Conservation (phyloP, 2,329 filamentous ascomycete species). For the Penicillium sclerotigenum region DNA sequence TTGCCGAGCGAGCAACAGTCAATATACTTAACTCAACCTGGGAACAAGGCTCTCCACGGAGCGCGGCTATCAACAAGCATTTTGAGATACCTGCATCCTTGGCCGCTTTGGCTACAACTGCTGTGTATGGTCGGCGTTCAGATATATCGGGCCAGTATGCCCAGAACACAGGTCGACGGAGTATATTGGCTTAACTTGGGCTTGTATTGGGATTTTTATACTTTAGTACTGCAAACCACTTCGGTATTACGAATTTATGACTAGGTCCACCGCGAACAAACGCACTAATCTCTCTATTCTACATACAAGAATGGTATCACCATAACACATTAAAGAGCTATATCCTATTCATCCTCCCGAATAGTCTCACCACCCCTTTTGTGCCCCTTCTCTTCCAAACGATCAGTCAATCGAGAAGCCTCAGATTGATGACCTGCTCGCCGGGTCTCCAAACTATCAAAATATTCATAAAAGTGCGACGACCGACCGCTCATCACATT, state of each 20-base stretch:
- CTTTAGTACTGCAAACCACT: not conserved
- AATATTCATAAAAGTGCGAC: not conserved
- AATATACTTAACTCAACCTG: slow-evolving; percentile 19
- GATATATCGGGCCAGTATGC: not conserved
- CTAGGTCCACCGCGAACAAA: too few relatives aligned
- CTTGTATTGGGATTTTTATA: not conserved
- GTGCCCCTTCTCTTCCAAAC: not conserved
- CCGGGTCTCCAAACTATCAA: not conserved
- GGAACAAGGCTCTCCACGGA: slow-evolving; percentile 5
- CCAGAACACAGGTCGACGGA: not conserved
- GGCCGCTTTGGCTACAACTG: not conserved
- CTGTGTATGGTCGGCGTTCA: not conserved
- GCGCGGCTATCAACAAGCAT: slow-evolving; percentile 15
- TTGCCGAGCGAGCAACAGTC: slow-evolving; percentile 15
- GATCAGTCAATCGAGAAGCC: not conserved
- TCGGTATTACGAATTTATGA: not conserved
- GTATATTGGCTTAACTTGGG: not conserved
- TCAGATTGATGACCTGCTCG: not conserved
- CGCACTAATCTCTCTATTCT: not conserved
- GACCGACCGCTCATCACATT: not conserved
- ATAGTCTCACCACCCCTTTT: not conserved
- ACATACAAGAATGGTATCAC: not conserved
- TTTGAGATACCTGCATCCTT: slow-evolving; percentile 20
- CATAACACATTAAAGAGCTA: not conserved
- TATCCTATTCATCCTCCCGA: not conserved